Conservation (phyloP, 73 alveolate species). For the Tetrahymena borealis region DNA sequence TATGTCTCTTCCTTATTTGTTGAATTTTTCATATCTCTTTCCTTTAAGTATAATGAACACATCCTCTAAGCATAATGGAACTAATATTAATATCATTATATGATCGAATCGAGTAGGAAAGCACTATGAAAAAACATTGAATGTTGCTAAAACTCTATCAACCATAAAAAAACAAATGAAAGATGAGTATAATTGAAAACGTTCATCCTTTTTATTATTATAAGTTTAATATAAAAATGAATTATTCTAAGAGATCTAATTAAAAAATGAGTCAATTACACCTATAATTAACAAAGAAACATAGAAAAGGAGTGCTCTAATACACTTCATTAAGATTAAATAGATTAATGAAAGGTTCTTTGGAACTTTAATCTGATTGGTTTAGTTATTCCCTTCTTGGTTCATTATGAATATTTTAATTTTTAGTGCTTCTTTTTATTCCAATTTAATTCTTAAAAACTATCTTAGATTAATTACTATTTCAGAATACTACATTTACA, state of each 20-base stretch:
- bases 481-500: no score
- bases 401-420: no score
- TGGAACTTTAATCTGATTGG: neutral
- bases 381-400: neutral
- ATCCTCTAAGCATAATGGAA: neutral
- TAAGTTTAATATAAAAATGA: neutral
- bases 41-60: neutral
- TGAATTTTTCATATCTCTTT: neutral
- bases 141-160: neutral
- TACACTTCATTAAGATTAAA: neutral
- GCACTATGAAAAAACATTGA: neutral
- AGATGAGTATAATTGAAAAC: neutral
- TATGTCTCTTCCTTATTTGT: neutral
- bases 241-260: neutral
- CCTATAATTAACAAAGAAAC: neutral
- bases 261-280: neutral
- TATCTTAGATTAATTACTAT: no score
- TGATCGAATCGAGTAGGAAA: neutral
- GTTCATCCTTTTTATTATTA: neutral
- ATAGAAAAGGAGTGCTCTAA: neutral
- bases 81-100: neutral
- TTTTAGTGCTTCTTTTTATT: no score
- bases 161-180: neutral
- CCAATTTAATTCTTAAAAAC: no score
- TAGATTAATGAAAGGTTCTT: neutral